These are phyloP conservation scores for Fragilaria radians DNA, from an alignment of 108 stramenopile genomes.

Conservation along the genomic window DNA sequence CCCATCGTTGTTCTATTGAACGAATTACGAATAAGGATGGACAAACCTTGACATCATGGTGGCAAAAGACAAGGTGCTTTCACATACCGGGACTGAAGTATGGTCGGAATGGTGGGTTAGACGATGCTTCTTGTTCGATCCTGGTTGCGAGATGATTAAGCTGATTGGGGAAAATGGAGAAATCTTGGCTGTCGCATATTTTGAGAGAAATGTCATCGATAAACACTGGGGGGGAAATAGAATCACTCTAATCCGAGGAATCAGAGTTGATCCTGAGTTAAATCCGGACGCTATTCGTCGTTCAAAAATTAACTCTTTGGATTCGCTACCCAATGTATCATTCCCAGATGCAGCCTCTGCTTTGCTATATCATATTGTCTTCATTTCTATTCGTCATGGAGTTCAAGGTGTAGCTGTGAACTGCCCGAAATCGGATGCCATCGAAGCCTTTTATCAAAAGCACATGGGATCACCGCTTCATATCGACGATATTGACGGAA, in stretches of 20 bases:
- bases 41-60: background rate
- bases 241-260: slow-evolving; percentile 7
- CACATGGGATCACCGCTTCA: slow-evolving; percentile 1
- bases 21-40: background rate
- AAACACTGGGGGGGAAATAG: background rate
- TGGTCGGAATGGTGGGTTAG: slow-evolving; percentile 8
- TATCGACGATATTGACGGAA: background rate
- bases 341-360: background rate
- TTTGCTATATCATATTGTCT: slow-evolving; percentile 2
- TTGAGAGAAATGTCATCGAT: slow-evolving; percentile 3
- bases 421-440: slow-evolving; percentile 1
- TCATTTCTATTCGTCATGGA: slow-evolving; percentile 2
- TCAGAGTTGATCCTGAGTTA: background rate
- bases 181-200: slow-evolving; percentile 3
- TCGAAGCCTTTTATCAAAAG: slow-evolving; percentile 6
- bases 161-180: background rate
- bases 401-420: background rate
- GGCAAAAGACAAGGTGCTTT: slow-evolving; percentile 2
- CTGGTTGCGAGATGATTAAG: slow-evolving; percentile 7
- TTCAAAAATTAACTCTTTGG: background rate
- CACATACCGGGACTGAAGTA: background rate
- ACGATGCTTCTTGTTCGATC: slow-evolving; percentile 1
- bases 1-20: background rate
- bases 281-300: background rate
- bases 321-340: background rate